A percentile compares a stretch with the other conserved stretches of the same genome.
Evolutionary conservation across 306 rosid genomes (phyloP).

Genomic region (Cucumis hystrix): DNA sequence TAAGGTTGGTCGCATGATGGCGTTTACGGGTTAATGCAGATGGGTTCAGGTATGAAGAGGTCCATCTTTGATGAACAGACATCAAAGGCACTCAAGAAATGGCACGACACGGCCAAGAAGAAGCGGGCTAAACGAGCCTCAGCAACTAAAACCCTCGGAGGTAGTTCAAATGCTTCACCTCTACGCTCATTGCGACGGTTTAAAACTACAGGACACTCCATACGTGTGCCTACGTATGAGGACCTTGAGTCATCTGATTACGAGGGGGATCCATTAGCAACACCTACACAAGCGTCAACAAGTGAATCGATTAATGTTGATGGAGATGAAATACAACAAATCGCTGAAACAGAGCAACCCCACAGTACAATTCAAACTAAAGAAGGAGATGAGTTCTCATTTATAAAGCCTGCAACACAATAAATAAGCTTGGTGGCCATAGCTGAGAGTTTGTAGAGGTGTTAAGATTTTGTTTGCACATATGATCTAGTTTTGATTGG

Average conservation of each 20-base stretch:
- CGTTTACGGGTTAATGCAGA: slow-evolving; percentile 25
- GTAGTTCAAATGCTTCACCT: slow-evolving; percentile 26
- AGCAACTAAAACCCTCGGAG: slow-evolving; percentile 14
- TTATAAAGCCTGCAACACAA: slow-evolving; percentile 16
- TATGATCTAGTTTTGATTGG: background rate
- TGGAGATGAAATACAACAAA: background rate
- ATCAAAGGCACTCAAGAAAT: slow-evolving; percentile 59
- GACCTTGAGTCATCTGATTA: slow-evolving; percentile 32
- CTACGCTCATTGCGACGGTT: slow-evolving; percentile 42
- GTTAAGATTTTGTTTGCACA: background rate
- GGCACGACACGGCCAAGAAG: slow-evolving; percentile 66
- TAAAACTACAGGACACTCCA: slow-evolving; percentile 61
- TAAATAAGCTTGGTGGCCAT: background rate
- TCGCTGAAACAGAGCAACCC: background rate
- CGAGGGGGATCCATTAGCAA: background rate
- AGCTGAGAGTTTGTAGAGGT: background rate
- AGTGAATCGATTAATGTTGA: background rate
- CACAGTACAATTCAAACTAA: background rate
- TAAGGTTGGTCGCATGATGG: background rate
- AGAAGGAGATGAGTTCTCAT: slow-evolving; percentile 27
- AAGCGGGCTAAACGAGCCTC: slow-evolving; percentile 22
- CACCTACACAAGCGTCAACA: background rate
- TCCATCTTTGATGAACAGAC: slow-evolving; percentile 86
- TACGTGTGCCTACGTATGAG: slow-evolving; percentile 18
- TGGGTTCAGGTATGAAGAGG: slow-evolving; percentile 73